phyloP scores from a whole-genome alignment of 768 basidiomycete genomes.

The Exsudoporus frostii region DNA sequence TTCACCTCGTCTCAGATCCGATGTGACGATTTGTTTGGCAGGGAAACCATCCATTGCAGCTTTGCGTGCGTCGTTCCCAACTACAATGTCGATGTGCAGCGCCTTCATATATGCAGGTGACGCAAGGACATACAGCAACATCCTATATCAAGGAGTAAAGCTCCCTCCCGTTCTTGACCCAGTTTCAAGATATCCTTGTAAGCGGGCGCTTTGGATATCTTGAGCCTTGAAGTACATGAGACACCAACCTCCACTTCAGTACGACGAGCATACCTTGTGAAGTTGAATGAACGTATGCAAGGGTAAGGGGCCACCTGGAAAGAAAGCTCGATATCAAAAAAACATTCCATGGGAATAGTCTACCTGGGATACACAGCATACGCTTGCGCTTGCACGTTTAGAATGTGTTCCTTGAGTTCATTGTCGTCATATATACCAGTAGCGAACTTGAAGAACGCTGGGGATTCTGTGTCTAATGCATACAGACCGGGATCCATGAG shows the following conservation, averaged over 20 bases:
- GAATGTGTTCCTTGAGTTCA: conserved; percentile 31
- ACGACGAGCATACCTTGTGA: conserved; percentile 13
- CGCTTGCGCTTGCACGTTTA: conserved; percentile 33
- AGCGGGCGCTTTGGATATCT: conserved; percentile 16
- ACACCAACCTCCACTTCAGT: neutral
- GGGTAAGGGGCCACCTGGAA: conserved; percentile 22
- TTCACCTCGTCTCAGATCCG: conserved; percentile 39
- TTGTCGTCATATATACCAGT: conserved; percentile 32
- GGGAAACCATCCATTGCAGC: conserved; percentile 43
- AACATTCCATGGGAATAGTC: neutral
- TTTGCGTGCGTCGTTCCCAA: conserved; percentile 42
- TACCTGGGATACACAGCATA: conserved; percentile 25
- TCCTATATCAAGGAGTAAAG: conserved; percentile 44
- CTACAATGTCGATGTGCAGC: conserved; percentile 15
- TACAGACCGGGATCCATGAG: conserved; percentile 18
- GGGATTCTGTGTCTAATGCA: conserved; percentile 5
- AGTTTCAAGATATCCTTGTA: conserved; percentile 34
- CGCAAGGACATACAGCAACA: conserved; percentile 37
- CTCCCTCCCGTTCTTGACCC: conserved; percentile 33
- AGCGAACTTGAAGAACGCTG: conserved; percentile 27
- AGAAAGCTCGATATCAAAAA: neutral
- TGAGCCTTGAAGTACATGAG: conserved; percentile 13
- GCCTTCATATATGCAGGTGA: neutral
- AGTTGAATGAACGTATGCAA: conserved; percentile 21
- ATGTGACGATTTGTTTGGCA: conserved; percentile 32